Conservation (phyloP, 192 early-diverging fungal species). For the Gigaspora rosea region DNA sequence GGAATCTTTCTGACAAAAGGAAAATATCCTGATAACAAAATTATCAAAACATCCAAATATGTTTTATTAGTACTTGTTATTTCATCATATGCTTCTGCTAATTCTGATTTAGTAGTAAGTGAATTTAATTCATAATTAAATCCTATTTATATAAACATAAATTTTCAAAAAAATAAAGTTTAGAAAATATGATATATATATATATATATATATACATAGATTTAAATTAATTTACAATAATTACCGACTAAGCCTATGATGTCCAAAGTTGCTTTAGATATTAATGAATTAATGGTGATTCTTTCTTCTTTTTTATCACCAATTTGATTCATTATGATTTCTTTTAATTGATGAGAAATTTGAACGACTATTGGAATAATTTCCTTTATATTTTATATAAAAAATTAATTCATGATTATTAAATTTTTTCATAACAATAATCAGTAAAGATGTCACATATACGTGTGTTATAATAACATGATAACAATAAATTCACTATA, state of each 20-base stretch:
- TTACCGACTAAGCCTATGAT: conserved; percentile 47
- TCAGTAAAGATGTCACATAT: too few relatives aligned
- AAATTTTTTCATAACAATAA: too few relatives aligned
- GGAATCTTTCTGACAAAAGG: conserved; percentile 32
- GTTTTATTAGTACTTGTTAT: not conserved
- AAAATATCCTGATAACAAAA: conserved; percentile 35
- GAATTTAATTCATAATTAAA: conserved; percentile 54
- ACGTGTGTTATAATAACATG: not conserved
- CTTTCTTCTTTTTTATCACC: conserved; percentile 35
- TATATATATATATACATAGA: not conserved
- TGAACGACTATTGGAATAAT: conserved; percentile 35
- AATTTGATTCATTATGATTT: conserved; percentile 41
- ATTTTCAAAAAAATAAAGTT: not conserved
- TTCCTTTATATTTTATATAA: not conserved
- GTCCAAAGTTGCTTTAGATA: conserved; percentile 48
- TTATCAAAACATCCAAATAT: conserved; percentile 28
- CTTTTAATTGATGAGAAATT: conserved; percentile 35
- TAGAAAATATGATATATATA: not conserved
- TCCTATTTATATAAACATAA: conserved; percentile 27
- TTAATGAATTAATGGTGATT: conserved; percentile 41
- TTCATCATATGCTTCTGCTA: conserved; percentile 47
- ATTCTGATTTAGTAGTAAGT: conserved; percentile 39
- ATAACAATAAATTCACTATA: too few relatives aligned
- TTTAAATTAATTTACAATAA: not conserved
- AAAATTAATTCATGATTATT: not conserved